Conservation (phyloP, 2,329 filamentous ascomycete genomes). For the Pseudomassariella vexata region DNA sequence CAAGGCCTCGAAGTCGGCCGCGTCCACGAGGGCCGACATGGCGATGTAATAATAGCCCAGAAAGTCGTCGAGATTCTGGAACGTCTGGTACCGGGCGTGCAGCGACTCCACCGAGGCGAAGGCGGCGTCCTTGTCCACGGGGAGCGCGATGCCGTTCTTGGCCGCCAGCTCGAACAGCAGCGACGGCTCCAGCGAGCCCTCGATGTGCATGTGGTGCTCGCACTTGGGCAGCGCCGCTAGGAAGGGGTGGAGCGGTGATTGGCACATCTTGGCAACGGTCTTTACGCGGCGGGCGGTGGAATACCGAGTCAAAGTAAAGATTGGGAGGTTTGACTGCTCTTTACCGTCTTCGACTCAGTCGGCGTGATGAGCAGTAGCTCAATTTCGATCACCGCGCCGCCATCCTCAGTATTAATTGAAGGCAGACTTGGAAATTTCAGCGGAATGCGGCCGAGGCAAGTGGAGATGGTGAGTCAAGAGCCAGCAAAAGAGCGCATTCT, state of each 20-base stretch:
- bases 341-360: too few relatives aligned
- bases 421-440: too few relatives aligned
- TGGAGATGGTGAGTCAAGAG: too few relatives aligned
- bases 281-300: too few relatives aligned
- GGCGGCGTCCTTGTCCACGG: conserved; percentile 49
- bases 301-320: too few relatives aligned
- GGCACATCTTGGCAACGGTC: conserved; percentile 52
- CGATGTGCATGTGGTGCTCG: conserved; percentile 77
- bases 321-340: too few relatives aligned
- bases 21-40: conserved; percentile 61
- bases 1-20: conserved; percentile 66
- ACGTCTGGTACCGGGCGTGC: conserved; percentile 57
- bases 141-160: conserved; percentile 60
- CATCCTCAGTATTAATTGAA: too few relatives aligned
- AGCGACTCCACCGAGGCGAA: conserved; percentile 58
- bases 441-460: too few relatives aligned
- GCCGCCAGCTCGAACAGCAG: conserved; percentile 65
- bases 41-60: conserved; percentile 73
- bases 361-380: too few relatives aligned
- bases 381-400: too few relatives aligned
- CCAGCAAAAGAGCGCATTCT: too few relatives aligned
- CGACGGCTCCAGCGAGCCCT: conserved; percentile 65
- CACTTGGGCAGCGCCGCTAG: conserved; percentile 67
- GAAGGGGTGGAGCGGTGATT: conserved; percentile 49
- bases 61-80: conserved; percentile 71